Evolutionary conservation across 345 rosid genomes (phyloP), one percentile per base, ranked within the genome.

Genomic region (Arabis hirsuta): DNA sequence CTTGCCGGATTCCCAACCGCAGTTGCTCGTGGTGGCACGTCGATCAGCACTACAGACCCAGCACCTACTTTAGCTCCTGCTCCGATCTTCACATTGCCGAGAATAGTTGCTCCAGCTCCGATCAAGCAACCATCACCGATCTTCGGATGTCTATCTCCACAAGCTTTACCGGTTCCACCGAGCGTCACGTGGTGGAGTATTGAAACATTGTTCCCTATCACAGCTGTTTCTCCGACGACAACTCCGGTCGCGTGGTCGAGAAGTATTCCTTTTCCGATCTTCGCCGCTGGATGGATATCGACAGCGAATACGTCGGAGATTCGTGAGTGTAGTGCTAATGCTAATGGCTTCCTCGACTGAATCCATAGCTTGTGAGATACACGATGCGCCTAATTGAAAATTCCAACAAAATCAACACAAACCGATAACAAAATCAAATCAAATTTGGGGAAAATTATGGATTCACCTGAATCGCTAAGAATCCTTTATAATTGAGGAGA

Each of bases 1-100:
- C 87, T 91, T 1, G 99, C 99, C 0, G 97, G 99, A 72, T 94
- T 94, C 48, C 99, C 97, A 11, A 91, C 97, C 0, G 90, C 97
- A 1, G 97, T 95, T 11, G 90, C 86, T 67, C 88, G 78, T 0
- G 89, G 83, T 0, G 96, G 97, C 48, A 95, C 96, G 31, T 88
- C 84, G 19, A 87, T 91, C 69, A 91, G 78, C 58, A 95, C 97
- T 4, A 91, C 91, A 0, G 99, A 95, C 0, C 97, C 97, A 12
- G 96, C 97, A 24, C 99, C 97, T 29, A 95, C 80, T 82, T 95
- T 95, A 1, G 99, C 99, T 59, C 96, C 96, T 10, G 81, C 90
- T 12, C 96, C 97, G 13, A 91, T 95, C 79, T 65, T 87, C 8
- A 90, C 86, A 39, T 90, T 88, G 12, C 99, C 99, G 22, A 95